These are phyloP conservation scores for Ceratobasidium sp. DNA, from an alignment of 1,284 basidiomycete genomes.

Conservation along the genomic window DNA sequence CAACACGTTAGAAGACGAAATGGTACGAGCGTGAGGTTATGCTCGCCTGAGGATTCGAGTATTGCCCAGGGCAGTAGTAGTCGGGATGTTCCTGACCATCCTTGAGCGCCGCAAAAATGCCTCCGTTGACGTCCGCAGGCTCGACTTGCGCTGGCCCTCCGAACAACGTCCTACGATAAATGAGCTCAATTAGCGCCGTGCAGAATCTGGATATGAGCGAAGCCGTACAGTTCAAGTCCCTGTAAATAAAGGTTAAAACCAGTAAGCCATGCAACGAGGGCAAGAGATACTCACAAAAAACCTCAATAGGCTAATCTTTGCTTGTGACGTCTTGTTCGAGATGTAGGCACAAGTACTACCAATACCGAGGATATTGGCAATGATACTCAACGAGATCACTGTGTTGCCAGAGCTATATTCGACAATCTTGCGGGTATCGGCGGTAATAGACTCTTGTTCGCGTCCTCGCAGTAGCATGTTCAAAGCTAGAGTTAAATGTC, in stretches of 20 bases:
- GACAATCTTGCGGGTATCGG: conserved; percentile 21
- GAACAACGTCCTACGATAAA: conserved; percentile 16
- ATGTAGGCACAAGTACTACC: conserved; percentile 19
- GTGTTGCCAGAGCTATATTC: conserved; percentile 40
- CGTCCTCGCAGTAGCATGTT: conserved; percentile 34
- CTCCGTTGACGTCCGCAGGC: conserved; percentile 37
- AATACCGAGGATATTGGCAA: conserved; percentile 31
- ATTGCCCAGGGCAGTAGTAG: conserved; percentile 30
- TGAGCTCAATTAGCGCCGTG: not conserved
- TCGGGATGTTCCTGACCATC: conserved; percentile 14
- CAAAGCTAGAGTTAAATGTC: not conserved
- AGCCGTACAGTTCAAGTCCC: conserved; percentile 37
- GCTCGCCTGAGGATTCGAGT: conserved; percentile 35
- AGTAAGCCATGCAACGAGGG: too few relatives aligned
- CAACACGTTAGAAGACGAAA: not conserved
- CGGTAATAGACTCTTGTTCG: conserved; percentile 7
- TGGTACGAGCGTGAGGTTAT: not conserved
- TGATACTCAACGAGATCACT: conserved; percentile 37
- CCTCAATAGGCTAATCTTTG: conserved; percentile 34
- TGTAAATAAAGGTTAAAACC: not conserved
- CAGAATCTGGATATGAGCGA: not conserved
- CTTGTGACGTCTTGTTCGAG: conserved; percentile 41
- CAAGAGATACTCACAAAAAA: conserved; percentile 27
- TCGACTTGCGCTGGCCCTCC: conserved; percentile 33
- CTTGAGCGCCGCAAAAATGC: conserved; percentile 38